Percentiles rank a stretch among this genome's conserved stretches.
Conservation (phyloP, 495 filamentous ascomycete genomes). For the Polyplosphaeria fusca region DNA sequence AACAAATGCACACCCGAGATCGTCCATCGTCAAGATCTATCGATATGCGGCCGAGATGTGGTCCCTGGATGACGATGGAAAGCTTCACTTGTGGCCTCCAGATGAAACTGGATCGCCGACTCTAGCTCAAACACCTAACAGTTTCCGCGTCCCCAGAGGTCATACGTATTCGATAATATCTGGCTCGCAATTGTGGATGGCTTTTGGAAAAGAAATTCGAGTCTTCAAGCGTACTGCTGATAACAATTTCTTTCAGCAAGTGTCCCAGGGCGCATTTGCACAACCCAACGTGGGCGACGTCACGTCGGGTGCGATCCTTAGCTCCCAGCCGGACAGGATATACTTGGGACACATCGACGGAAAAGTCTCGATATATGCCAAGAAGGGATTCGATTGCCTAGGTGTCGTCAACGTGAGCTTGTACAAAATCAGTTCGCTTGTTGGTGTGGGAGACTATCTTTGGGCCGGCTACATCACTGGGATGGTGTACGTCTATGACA, state of each 20-base stretch:
- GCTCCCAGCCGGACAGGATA: constrained; percentile 71
- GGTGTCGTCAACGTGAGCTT: constrained; percentile 78
- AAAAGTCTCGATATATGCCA: constrained; percentile 88
- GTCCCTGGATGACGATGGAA: constrained; percentile 89
- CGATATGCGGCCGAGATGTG: constrained; percentile 87
- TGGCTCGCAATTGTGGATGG: constrained; percentile 80
- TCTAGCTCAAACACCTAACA: constrained; percentile 62
- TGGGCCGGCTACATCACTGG: constrained; percentile 96
- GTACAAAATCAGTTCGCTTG: constrained; percentile 91
- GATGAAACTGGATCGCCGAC: constrained; percentile 72
- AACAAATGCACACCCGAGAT: constrained; percentile 68
- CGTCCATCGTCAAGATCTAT: constrained; percentile 82
- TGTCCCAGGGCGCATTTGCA: constrained; percentile 64
- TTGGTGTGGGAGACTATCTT: constrained; percentile 75
- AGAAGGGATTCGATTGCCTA: constrained; percentile 67
- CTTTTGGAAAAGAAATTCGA: constrained; percentile 80
- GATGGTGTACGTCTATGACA: constrained; percentile 93
- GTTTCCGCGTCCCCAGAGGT: constrained; percentile 70
- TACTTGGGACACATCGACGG: constrained; percentile 92
- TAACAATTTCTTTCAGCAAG: constrained; percentile 67
- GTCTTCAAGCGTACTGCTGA: constrained; percentile 70
- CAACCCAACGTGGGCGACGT: constrained; percentile 74
- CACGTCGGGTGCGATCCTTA: constrained; percentile 76
- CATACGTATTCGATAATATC: constrained; percentile 85
- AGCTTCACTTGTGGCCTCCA: constrained; percentile 80